Base-by-base conservation (phyloP, 129 eudicot genomes). In the Oenanthe sinensis region DNA sequence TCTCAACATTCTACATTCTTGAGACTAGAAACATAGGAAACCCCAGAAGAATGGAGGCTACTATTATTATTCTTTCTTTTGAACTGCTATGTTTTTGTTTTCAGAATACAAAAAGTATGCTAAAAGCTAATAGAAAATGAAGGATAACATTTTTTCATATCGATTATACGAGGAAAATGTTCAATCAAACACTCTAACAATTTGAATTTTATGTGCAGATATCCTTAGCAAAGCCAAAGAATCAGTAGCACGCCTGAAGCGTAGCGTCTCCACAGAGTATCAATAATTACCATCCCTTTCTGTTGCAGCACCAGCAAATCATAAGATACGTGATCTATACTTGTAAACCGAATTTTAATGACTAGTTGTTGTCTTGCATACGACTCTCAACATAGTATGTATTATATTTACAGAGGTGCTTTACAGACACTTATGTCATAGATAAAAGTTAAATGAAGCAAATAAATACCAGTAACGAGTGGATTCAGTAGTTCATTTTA, bases 161-260 rank as follows among this genome's bases (percentile, higher is more conserved):
- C 14, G 8, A 65, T 65, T 63, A 28, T 10, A 14, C 7, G 6
- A 42, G 15, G 26, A 71, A 71, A 24, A 42, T 43, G 76, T 77
- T 22, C 4, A 77, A 60, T 15, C 55, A 46, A 45, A 19, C 15
- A n/a, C 33, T 55, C 37, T 78, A 36, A n/a, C 72, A 8, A 16
- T 33, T 65, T 79, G 24, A 39, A 62, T 62, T 84, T 12, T 79
- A 36, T 48, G 33, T 74, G 88, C 91, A 92, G 97, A 87, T 92
- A 69, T 92, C 92, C 37, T 74, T 91, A 73, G 85, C 79, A 67
- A 86, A 77, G 60, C 75, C 79, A 20, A 82, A 83, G 65, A 72
- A 75, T 44, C 79, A 68, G 75, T 80, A 54, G 65, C 47, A 39
- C 75, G 49, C 63, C 68, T 17, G 24, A 8, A 30, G 28, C 45